These are phyloP conservation scores for Gigaspora rosea DNA, from an alignment of 192 early-diverging fungal genomes.

Conservation along the genomic window DNA sequence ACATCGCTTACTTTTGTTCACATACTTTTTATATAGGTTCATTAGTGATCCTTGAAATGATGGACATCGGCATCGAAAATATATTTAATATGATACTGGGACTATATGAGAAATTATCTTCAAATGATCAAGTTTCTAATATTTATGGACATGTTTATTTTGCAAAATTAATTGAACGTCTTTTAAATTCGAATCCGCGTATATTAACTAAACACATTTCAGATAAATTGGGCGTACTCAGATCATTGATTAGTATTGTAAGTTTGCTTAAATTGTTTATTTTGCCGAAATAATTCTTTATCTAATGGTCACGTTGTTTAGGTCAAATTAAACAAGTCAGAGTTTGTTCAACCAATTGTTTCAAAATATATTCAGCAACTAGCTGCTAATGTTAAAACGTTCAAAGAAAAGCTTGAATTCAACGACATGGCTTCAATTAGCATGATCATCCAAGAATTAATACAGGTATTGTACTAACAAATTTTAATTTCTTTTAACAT, in stretches of 20 bases:
- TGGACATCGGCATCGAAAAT: not conserved
- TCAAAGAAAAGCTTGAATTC: slow-evolving; percentile 18
- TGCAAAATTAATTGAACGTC: slow-evolving; percentile 18
- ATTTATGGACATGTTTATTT: not conserved
- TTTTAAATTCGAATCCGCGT: slow-evolving; percentile 27
- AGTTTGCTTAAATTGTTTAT: not conserved
- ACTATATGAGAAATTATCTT: slow-evolving; percentile 16
- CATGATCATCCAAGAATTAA: slow-evolving; percentile 6
- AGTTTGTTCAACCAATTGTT: slow-evolving; percentile 27
- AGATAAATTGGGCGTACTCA: slow-evolving; percentile 10
- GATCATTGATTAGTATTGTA: slow-evolving; percentile 20
- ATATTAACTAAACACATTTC: not conserved
- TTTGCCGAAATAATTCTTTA: not conserved
- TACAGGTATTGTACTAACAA: not conserved
- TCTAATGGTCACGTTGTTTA: not conserved
- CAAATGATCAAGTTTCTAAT: not conserved
- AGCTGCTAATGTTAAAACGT: slow-evolving; percentile 18
- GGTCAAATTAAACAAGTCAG: slow-evolving; percentile 27
- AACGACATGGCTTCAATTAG: slow-evolving; percentile 6
- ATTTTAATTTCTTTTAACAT: not conserved
- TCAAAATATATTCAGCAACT: slow-evolving; percentile 31
- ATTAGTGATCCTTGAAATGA: slow-evolving; percentile 23
- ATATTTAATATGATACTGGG: slow-evolving; percentile 10
- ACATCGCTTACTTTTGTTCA: not conserved
- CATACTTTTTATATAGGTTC: slow-evolving; percentile 8